Conservation (phyloP, 2,329 filamentous ascomycete species). For the Stagonosporopsis rhizophila region DNA sequence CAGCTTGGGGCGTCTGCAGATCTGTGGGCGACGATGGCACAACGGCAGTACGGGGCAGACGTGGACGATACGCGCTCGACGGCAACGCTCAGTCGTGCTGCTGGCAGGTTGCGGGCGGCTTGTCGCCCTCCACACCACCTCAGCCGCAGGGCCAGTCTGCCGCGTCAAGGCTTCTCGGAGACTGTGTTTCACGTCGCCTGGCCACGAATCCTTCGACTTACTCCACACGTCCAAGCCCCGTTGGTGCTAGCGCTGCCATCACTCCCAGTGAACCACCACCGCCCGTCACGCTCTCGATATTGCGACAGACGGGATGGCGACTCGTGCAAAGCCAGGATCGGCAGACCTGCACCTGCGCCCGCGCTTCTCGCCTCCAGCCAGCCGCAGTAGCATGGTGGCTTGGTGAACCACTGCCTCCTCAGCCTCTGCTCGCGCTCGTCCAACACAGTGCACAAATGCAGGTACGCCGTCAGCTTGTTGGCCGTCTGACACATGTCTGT, state of each 20-base stretch:
- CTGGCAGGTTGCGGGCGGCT: not conserved
- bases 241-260: slow-evolving; percentile 20
- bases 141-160: slow-evolving; percentile 23
- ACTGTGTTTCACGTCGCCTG: slow-evolving; percentile 18
- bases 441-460: slow-evolving; percentile 18
- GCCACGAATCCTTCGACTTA: slow-evolving; percentile 19
- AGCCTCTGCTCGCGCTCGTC: slow-evolving; percentile 1
- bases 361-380: not conserved
- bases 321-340: not conserved
- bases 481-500: slow-evolving; percentile 16
- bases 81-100: too few species aligned
- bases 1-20: too few species aligned
- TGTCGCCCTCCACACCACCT: slow-evolving; percentile 8
- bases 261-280: slow-evolving; percentile 21
- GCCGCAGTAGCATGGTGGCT: slow-evolving; percentile 2
- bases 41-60: not conserved
- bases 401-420: not conserved
- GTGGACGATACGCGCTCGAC: too few species aligned
- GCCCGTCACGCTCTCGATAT: slow-evolving; percentile 8
- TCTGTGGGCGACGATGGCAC: too few species aligned
- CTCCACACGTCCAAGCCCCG: slow-evolving; percentile 20
- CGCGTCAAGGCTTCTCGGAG: slow-evolving; percentile 3
- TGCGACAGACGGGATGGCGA: slow-evolving; percentile 9
- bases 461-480: slow-evolving; percentile 27
- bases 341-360: slow-evolving; percentile 1